Evolutionary conservation across 305 asterid species (phyloP).

Genomic region (Fraxinus paxiana): DNA sequence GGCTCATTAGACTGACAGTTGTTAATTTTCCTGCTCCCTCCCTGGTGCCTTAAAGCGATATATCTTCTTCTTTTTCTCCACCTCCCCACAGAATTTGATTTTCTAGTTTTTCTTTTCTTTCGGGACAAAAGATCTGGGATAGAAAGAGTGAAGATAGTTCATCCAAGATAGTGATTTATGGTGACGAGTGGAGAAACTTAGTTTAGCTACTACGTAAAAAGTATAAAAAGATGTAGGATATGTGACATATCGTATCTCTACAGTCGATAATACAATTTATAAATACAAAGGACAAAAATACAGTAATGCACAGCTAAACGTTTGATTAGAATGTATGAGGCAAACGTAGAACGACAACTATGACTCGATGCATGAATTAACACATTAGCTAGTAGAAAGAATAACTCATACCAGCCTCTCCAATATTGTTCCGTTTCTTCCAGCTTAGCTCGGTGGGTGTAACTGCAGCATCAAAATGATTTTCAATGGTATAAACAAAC

Average conservation of each 20-base stretch:
- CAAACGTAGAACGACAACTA: neutral
- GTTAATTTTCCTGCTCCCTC: neutral
- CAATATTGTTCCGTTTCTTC: slow-evolving; percentile 92
- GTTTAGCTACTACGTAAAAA: neutral
- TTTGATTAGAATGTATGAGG: neutral
- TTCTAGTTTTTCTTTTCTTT: neutral
- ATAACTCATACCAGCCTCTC: slow-evolving; percentile 76
- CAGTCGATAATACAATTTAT: neutral
- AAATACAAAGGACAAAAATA: neutral
- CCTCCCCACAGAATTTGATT: neutral
- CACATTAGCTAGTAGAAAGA: slow-evolving; percentile 23
- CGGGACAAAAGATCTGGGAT: neutral
- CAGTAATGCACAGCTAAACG: neutral
- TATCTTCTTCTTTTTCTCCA: neutral
- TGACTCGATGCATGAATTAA: neutral
- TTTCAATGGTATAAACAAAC: slow-evolving; percentile 17
- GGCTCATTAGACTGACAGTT: neutral
- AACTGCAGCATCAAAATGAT: slow-evolving; percentile 50
- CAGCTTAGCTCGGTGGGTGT: slow-evolving; percentile 73
- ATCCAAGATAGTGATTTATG: neutral
- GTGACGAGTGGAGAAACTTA: neutral
- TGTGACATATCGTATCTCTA: neutral
- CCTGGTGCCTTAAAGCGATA: neutral
- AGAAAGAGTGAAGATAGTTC: neutral
- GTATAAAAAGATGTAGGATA: neutral